Percentiles rank a stretch among this genome's conserved stretches.
Conservation (phyloP, 2,329 filamentous ascomycete species). For the Ilyonectria sp. region DNA sequence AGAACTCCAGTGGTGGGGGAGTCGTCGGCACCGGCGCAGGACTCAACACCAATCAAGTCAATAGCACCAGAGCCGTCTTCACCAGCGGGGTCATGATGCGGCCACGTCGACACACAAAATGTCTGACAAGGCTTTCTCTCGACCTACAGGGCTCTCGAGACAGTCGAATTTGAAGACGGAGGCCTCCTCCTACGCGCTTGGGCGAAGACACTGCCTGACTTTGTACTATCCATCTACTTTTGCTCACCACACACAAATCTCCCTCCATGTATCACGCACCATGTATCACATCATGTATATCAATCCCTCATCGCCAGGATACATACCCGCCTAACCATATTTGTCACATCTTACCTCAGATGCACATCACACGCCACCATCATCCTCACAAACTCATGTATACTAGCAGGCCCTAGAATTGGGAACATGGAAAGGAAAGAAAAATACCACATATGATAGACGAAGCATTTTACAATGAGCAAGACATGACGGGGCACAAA, state of each 20-base stretch:
- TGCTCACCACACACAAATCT: constrained; percentile 4
- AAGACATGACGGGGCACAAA: background rate
- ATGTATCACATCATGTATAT: constrained; percentile 33
- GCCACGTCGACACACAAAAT: background rate
- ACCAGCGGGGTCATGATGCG: background rate
- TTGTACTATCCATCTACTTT: background rate
- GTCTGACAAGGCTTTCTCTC: background rate
- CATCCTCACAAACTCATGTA: constrained; percentile 32
- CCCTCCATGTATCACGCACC: constrained; percentile 11
- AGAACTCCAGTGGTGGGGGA: background rate
- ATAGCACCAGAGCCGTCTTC: background rate
- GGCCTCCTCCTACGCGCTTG: constrained; percentile 2
- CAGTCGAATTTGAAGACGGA: background rate
- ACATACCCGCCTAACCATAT: constrained; percentile 2
- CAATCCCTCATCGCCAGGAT: constrained; percentile 8
- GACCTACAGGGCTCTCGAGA: background rate
- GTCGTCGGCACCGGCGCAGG: background rate
- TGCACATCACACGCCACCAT: constrained; percentile 16
- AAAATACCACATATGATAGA: background rate
- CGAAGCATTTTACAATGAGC: background rate
- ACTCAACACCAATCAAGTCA: background rate
- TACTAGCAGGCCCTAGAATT: constrained; percentile 25
- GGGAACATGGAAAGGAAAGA: background rate
- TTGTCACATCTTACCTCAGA: constrained; percentile 19
- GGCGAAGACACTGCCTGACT: background rate